Conservation (phyloP, 305 asterid species). For the Fraxinus latifolia region DNA sequence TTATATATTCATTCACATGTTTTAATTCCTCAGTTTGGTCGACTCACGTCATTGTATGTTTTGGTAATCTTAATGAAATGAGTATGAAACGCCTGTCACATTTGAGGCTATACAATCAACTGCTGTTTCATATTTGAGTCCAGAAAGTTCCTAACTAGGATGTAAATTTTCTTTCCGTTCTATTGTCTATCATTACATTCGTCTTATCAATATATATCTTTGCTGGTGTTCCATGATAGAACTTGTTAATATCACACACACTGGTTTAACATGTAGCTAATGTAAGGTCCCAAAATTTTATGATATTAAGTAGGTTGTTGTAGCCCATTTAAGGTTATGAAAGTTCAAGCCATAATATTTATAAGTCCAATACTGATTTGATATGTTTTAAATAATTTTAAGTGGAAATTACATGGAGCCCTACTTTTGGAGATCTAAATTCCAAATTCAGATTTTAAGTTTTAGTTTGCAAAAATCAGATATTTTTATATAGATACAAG, state of each 20-base stretch:
- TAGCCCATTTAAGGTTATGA: too few species aligned
- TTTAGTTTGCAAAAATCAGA: too few species aligned
- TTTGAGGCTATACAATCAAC: conserved; percentile 14
- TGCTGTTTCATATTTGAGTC: conserved; percentile 6
- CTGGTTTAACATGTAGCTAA: not conserved
- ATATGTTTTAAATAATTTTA: too few species aligned
- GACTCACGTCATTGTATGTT: conserved; percentile 11
- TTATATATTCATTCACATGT: conserved; percentile 5
- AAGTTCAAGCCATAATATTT: too few species aligned
- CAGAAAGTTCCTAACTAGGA: not conserved
- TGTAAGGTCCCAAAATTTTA: too few species aligned
- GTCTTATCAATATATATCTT: not conserved
- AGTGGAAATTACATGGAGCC: too few species aligned
- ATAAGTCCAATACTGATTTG: too few species aligned
- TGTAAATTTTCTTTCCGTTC: not conserved
- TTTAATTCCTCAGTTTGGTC: conserved; percentile 20
- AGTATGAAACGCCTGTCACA: not conserved
- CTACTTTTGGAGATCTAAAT: too few species aligned
- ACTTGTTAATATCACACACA: not conserved
- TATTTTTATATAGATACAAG: too few species aligned
- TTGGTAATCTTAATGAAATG: conserved; percentile 1
- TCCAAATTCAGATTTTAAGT: too few species aligned
- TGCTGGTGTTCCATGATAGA: not conserved
- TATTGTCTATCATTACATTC: not conserved
- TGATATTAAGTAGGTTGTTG: too few species aligned